phyloP scores from a whole-genome alignment of 106 monocot species.

The Dendrobium huoshanense region DNA sequence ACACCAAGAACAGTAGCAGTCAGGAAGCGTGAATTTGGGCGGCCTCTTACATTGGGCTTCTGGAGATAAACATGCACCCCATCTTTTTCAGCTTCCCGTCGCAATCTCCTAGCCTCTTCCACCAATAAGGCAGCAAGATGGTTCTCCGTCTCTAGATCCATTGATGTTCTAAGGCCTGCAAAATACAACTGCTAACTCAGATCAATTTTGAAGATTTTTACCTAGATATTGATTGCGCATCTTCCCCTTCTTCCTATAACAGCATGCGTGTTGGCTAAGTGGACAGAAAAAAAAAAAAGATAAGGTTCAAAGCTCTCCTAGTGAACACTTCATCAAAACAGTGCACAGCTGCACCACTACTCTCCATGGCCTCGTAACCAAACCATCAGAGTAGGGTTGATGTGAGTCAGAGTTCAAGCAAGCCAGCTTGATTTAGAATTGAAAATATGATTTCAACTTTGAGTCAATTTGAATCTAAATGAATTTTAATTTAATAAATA shows the following conservation, averaged over 20 bases:
- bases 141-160: constrained; percentile 97
- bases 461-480: no score
- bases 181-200: background rate
- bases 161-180: constrained; percentile 11
- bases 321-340: background rate
- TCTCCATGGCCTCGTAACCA: background rate
- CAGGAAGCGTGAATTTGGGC: constrained; percentile 93
- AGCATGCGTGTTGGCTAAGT: background rate
- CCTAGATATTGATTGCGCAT: background rate
- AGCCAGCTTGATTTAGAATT: no score
- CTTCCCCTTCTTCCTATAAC: background rate
- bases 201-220: background rate
- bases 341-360: background rate
- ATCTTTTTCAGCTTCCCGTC: constrained; percentile 69
- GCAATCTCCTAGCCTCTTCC: constrained; percentile 84
- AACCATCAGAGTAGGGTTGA: background rate
- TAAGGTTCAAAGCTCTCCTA: background rate
- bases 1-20: constrained; percentile 96
- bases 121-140: constrained; percentile 68
- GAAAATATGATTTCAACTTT: no score
- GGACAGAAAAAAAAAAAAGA: background rate
- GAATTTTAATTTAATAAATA: no score
- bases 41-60: constrained; percentile 62
- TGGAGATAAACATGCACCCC: constrained; percentile 78
- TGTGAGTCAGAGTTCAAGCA: no score